Percentiles rank a stretch among this genome's conserved stretches.
phyloP scores from a whole-genome alignment of 2,329 filamentous ascomycete species.

The Chaetothyriales sp. region DNA sequence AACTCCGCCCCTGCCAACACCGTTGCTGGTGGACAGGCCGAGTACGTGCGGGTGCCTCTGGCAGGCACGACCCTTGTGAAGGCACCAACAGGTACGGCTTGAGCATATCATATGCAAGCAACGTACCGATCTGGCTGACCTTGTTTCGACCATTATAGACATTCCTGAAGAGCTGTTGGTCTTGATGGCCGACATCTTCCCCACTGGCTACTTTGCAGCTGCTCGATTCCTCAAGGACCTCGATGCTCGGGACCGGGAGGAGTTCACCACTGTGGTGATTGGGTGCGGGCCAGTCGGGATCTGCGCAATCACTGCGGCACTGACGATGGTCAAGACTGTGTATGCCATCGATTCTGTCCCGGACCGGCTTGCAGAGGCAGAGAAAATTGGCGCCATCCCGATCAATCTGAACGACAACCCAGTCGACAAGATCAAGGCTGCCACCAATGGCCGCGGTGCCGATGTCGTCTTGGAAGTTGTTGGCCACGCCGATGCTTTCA shows the following conservation, averaged over 20 bases:
- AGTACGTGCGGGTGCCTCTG: conserved; percentile 40
- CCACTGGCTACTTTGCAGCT: conserved; percentile 18
- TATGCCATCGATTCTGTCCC: conserved; percentile 49
- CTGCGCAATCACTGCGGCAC: conserved; percentile 50
- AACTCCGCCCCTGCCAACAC: conserved; percentile 39
- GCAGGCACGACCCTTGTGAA: conserved; percentile 35
- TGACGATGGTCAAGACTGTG: conserved; percentile 46
- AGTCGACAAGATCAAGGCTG: conserved; percentile 44
- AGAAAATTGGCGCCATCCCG: conserved; percentile 46
- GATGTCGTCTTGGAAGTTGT: conserved; percentile 30
- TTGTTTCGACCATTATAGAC: conserved; percentile 5
- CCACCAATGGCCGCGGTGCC: conserved; percentile 53
- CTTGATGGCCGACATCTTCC: conserved; percentile 19
- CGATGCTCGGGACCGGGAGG: conserved; percentile 12
- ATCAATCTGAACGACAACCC: conserved; percentile 45
- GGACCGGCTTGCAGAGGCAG: conserved; percentile 42
- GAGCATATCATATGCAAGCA: background rate
- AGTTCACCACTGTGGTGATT: conserved; percentile 42
- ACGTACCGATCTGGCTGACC: background rate
- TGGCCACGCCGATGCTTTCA: conserved; percentile 15
- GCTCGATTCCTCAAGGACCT: conserved; percentile 17
- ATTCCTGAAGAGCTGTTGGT: conserved; percentile 21
- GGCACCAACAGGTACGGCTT: conserved; percentile 22
- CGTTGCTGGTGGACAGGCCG: conserved; percentile 41
- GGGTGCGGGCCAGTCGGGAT: conserved; percentile 50